Evolutionary conservation across 2,329 filamentous ascomycete genomes (phyloP).

Genomic region (Sporothrix inflata): DNA sequence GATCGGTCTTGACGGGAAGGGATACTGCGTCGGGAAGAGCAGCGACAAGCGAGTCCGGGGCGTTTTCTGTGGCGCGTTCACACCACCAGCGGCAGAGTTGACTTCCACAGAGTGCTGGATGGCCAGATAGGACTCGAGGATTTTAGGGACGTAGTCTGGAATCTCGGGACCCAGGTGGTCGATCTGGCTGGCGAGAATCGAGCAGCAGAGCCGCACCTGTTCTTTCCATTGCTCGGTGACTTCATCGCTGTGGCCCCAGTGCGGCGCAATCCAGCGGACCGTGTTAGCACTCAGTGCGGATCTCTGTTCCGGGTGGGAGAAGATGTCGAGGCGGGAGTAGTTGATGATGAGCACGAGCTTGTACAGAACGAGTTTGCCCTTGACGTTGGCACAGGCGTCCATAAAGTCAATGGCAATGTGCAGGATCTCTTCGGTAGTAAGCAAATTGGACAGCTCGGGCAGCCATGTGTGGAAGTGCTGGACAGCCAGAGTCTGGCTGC

Average conservation of each 20-base stretch:
- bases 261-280: slow-evolving; percentile 85
- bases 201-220: slow-evolving; percentile 91
- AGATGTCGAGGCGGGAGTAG: slow-evolving; percentile 80
- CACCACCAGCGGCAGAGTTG: neutral
- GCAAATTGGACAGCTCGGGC: slow-evolving; percentile 79
- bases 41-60: slow-evolving; percentile 74
- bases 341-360: slow-evolving; percentile 93
- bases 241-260: slow-evolving; percentile 79
- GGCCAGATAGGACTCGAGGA: slow-evolving; percentile 84
- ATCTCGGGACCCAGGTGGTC: slow-evolving; percentile 78
- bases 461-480: slow-evolving; percentile 98
- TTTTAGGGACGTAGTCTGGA: slow-evolving; percentile 86
- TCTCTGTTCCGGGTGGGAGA: slow-evolving; percentile 75
- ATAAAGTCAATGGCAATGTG: slow-evolving; percentile 92
- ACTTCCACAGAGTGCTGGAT: slow-evolving; percentile 61
- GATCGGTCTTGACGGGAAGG: slow-evolving; percentile 76
- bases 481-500: slow-evolving; percentile 91
- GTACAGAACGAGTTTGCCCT: slow-evolving; percentile 88
- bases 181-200: slow-evolving; percentile 84
- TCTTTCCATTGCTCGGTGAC: slow-evolving; percentile 87
- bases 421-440: slow-evolving; percentile 82
- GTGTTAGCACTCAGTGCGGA: slow-evolving; percentile 78
- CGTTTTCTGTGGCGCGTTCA: slow-evolving; percentile 35
- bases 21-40: slow-evolving; percentile 86
- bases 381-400: slow-evolving; percentile 83